These are phyloP conservation scores for Leccinum longicurvipes DNA, from an alignment of 768 basidiomycete species.

Conservation along the genomic window DNA sequence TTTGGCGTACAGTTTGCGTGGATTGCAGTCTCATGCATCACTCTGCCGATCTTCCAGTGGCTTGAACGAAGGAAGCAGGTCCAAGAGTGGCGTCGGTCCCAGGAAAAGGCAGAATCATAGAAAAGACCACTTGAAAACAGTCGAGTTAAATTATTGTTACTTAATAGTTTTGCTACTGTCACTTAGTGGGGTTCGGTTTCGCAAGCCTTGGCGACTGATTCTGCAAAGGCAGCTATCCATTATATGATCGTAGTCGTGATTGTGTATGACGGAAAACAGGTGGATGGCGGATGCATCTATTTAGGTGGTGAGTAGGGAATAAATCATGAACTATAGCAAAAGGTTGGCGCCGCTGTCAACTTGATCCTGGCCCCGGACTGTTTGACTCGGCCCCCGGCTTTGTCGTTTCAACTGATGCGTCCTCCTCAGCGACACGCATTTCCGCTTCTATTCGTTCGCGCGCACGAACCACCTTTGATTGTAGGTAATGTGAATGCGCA, in stretches of 20 bases:
- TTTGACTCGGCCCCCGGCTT: slow-evolving; percentile 20
- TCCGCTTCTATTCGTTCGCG: slow-evolving; percentile 95
- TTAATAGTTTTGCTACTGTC: background rate
- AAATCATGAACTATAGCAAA: slow-evolving; percentile 8
- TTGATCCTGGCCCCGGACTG: slow-evolving; percentile 19
- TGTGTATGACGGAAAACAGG: slow-evolving; percentile 15
- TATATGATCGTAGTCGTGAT: slow-evolving; percentile 10
- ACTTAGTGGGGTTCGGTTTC: background rate
- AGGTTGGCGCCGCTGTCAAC: slow-evolving; percentile 12
- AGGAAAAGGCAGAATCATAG: slow-evolving; percentile 3
- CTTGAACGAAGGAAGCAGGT: slow-evolving; percentile 29
- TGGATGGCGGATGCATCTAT: slow-evolving; percentile 20
- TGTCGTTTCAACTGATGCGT: slow-evolving; percentile 8
- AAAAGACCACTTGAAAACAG: background rate
- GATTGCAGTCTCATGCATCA: slow-evolving; percentile 51
- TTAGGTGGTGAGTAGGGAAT: slow-evolving; percentile 18
- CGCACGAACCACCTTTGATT: slow-evolving; percentile 95
- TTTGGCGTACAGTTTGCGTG: slow-evolving; percentile 60
- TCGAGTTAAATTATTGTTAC: background rate
- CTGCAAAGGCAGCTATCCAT: slow-evolving; percentile 3
- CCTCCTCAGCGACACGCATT: slow-evolving; percentile 32
- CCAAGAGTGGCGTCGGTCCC: slow-evolving; percentile 16
- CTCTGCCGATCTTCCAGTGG: slow-evolving; percentile 52
- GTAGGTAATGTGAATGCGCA: slow-evolving; percentile 84
- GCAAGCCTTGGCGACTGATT: background rate